phyloP scores from a whole-genome alignment of 495 filamentous ascomycete genomes.

The Rhizodiscina lignyota region DNA sequence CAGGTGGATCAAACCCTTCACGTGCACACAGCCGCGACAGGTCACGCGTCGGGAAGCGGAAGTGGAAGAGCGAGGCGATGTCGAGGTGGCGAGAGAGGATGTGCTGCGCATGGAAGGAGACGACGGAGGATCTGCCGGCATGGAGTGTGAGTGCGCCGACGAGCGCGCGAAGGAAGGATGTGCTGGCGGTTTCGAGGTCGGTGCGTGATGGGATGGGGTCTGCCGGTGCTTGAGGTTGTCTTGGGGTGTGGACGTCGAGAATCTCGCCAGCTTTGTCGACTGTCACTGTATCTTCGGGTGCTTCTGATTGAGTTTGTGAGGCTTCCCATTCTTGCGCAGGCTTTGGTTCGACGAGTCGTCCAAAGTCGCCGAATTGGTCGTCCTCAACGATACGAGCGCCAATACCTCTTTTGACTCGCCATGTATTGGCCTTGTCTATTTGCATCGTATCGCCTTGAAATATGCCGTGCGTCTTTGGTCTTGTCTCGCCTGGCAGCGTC shows the following conservation, averaged over 20 bases:
- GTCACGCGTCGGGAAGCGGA: constrained; percentile 67
- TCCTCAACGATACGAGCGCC: constrained; percentile 58
- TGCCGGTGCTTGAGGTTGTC: too few relatives aligned
- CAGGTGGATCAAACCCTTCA: constrained; percentile 75
- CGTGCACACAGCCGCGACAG: constrained; percentile 62
- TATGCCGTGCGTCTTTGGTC: too few relatives aligned
- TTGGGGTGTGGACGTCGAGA: too few relatives aligned
- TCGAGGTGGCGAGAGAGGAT: constrained; percentile 67
- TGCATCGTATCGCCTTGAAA: constrained; percentile 6
- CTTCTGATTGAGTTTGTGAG: too few relatives aligned
- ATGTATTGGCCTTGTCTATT: too few relatives aligned
- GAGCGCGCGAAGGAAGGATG: constrained; percentile 62
- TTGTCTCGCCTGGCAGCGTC: constrained; percentile 38
- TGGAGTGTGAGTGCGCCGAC: constrained; percentile 76
- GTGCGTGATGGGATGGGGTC: constrained; percentile 4
- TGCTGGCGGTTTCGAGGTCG: constrained; percentile 28
- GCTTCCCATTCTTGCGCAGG: too few relatives aligned
- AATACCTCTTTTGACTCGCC: constrained; percentile 39
- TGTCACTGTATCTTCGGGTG: neutral
- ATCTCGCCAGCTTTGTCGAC: too few relatives aligned
- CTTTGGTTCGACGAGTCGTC: neutral
- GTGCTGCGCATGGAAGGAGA: constrained; percentile 68
- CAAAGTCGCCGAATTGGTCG: constrained; percentile 58
- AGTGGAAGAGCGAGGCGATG: constrained; percentile 59
- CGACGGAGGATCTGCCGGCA: constrained; percentile 46